These are phyloP conservation scores for Dothideomycetes sp. DNA, from an alignment of 2,329 filamentous ascomycete genomes.

Conservation along the genomic window DNA sequence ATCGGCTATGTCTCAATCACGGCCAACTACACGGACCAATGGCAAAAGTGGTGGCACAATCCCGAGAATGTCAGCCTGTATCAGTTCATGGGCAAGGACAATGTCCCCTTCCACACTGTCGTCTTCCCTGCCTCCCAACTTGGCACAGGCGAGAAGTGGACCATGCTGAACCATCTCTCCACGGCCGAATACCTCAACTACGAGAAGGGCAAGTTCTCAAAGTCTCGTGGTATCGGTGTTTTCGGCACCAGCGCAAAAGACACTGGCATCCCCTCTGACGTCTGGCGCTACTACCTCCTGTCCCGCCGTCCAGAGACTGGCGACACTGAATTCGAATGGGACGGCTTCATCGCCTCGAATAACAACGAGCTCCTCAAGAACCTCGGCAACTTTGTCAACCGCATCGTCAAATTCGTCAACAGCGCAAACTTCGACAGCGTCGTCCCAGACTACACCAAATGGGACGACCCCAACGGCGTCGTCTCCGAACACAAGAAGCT, in stretches of 20 bases:
- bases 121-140: constrained; percentile 85
- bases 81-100: constrained; percentile 94
- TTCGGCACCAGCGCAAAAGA: constrained; percentile 85
- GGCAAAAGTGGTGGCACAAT: constrained; percentile 92
- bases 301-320: constrained; percentile 74
- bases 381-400: constrained; percentile 49
- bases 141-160: constrained; percentile 78
- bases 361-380: constrained; percentile 80
- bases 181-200: constrained; percentile 88
- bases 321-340: constrained; percentile 87
- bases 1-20: constrained; percentile 96
- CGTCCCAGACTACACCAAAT: constrained; percentile 49
- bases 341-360: constrained; percentile 69
- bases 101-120: constrained; percentile 78
- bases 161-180: constrained; percentile 75
- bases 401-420: constrained; percentile 58
- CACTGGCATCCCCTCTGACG: constrained; percentile 70
- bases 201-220: constrained; percentile 84
- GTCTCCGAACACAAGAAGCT: constrained; percentile 41
- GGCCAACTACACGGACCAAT: constrained; percentile 75
- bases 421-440: constrained; percentile 58
- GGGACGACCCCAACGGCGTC: constrained; percentile 14
- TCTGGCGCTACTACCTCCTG: constrained; percentile 90
- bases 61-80: constrained; percentile 80
- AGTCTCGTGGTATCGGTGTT: constrained; percentile 79